Evolutionary conservation across 179 eudicot species (phyloP), one percentile per base, ranked within the genome.

Genomic region (Kewa caespitosa): DNA sequence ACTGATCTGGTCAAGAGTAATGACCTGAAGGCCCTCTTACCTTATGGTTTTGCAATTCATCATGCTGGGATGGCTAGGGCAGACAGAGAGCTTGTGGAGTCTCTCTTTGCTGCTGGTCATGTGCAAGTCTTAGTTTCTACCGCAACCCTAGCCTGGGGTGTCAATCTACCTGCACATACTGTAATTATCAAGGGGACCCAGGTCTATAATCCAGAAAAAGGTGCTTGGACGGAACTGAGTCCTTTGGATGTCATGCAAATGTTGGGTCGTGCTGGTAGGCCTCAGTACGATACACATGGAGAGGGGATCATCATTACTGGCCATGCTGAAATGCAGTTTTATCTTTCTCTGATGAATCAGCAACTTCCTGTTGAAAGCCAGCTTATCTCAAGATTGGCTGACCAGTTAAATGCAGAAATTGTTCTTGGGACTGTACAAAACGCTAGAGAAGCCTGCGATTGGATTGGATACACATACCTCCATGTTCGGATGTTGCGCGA

Each of bases 241-340:
- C 97, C 98, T 70, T 82, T 94, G 75, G 98, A 92, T 86, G 97
- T 94, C 34, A 94, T 92, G 95, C 98, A 94, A 85, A 94, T 94
- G 98, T 81, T 94, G 81, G 97, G 98, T 73, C 93, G 98, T 80
- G 98, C 98, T 74, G 98, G 98, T 62, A 89, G 98, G 84, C 98
- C 98, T 25, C 98, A 94, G 38, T 92, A 82, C 81, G 98, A 94
- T 78, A 87, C 97, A 39, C 86, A 86, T 39, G 98, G 98, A 65
- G 98, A 94, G 85, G 98, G 97, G 34, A 92, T 94, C 70, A 92
- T 94, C 57, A 89, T 94, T 54, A 94, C 97, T 46, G 96, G 94
- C 57, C 92, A 92, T 72, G 86, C 88, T 78, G 97, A 94, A 77
- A 75, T 92, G 75, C 93, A 88, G 75, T 94, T 92, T 75, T 94